Conservation (phyloP, 345 rosid genomes). For the Physaria fendleri region DNA sequence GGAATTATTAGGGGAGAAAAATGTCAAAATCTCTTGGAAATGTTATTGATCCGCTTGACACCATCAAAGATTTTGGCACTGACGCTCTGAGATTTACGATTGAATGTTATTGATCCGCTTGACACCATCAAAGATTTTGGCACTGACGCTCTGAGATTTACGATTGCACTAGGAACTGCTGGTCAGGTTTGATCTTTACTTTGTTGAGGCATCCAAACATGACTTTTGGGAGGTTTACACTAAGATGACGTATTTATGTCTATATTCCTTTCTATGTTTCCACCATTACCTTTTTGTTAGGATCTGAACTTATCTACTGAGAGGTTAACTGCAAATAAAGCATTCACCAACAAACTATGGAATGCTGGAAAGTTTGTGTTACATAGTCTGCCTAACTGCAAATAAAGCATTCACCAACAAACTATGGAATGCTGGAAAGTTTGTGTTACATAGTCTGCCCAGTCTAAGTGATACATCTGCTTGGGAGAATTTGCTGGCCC, state of each 20-base stretch:
- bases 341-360: constrained; percentile 95
- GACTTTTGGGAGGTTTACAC: constrained; percentile 1
- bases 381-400: constrained; percentile 83
- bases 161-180: constrained; percentile 92
- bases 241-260: constrained; percentile 11
- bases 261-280: constrained; percentile 15
- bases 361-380: constrained; percentile 96
- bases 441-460: constrained; percentile 81
- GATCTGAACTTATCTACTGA: constrained; percentile 91
- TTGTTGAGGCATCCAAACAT: constrained; percentile 6
- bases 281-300: constrained; percentile 38
- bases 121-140: constrained; percentile 93
- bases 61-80: constrained; percentile 88
- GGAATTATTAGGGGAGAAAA: constrained; percentile 71
- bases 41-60: constrained; percentile 89
- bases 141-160: constrained; percentile 88
- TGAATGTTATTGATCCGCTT: constrained; percentile 85
- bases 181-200: constrained; percentile 70
- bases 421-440: constrained; percentile 99
- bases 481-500: constrained; percentile 61
- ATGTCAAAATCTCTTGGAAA: constrained; percentile 97
- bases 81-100: constrained; percentile 90
- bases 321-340: constrained; percentile 91
- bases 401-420: constrained; percentile 96
- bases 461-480: constrained; percentile 53